Evolutionary conservation across 352 stramenopile genomes (phyloP), one percentile per base, ranked within the genome.

Genomic region (Phytophthora cactorum): DNA sequence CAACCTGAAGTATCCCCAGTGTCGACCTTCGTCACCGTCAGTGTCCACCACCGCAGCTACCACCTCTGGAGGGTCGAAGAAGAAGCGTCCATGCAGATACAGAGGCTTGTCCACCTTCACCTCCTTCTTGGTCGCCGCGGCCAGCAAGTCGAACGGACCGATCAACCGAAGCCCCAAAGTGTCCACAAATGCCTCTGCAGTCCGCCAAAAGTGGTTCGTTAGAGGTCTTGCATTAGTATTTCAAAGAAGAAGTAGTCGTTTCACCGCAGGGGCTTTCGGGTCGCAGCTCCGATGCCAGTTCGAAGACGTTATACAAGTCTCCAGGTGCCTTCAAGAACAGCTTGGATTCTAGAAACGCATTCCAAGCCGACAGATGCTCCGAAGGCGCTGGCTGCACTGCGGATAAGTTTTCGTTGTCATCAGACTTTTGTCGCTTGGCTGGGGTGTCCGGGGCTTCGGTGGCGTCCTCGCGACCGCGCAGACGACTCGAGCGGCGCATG

Each of bases 1-100:
- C 10, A 65, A 87, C 80, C 80, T 70, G 28, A 84, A 82, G 63
- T 82, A 81, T n/a, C 79, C 78, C 72, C 81, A 90, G 46, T 89
- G 79, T 22, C 65, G 58, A 10, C 74, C 77, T 2, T 38, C 47
- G 5, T 50, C 36, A 27, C 52, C 75, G 0, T 31, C 38, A 14
- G 25, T 60, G 15, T 79, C 74, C 15, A 59, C 28, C 27, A 82
- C 15, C 1, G 88, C 67, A 5, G 75, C 62, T 29, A 72, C 66
- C 31, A 91, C 74, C 56, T 91, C 83, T 11, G 83, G 77, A 2
- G 81, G 81, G 27, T 91, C 83, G 7, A 78, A 62, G 38, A 77
- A 84, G 61, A 70, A 83, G 4, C 83, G 72, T 2, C 77, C 81
- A 27, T 90, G 83, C n/a, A 91, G 51, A 68, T 70, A 73, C 45